A percentile compares a stretch with the other conserved stretches of the same genome.
Conservation (phyloP, 2,329 filamentous ascomycete genomes). For the Penicillium brasilianum region DNA sequence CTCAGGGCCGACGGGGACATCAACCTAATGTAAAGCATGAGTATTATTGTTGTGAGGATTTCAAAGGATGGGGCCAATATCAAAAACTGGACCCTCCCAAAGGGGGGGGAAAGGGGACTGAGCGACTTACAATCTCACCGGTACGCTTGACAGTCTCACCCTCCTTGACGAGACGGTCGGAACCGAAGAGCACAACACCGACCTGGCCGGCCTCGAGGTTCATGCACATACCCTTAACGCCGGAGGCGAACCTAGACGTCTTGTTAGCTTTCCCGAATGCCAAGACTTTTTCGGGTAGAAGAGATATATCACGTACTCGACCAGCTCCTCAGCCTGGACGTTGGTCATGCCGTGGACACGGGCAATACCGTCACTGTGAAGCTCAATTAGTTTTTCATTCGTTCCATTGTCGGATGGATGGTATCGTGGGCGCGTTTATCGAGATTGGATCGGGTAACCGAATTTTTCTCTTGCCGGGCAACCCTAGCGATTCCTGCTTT, state of each 20-base stretch:
- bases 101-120: constrained; percentile 5
- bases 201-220: constrained; percentile 99
- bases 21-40: constrained; percentile 66
- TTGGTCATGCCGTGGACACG: constrained; percentile 99
- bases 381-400: constrained; percentile 28
- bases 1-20: constrained; percentile 90
- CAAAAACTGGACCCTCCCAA: constrained; percentile 9
- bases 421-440: constrained; percentile 30
- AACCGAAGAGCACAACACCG: constrained; percentile 99
- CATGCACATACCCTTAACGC: constrained; percentile 99
- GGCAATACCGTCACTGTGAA: constrained; percentile 95
- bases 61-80: constrained; percentile 9
- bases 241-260: constrained; percentile 84
- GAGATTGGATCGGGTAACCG: constrained; percentile 34
- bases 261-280: constrained; percentile 32
- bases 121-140: constrained; percentile 86
- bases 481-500: constrained; percentile 20
- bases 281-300: constrained; percentile 18
- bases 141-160: constrained; percentile 99
- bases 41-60: constrained; percentile 10
- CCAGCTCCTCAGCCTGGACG: constrained; percentile 99
- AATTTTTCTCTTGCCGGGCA: constrained; percentile 36
- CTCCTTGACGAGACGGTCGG: constrained; percentile 99
- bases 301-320: constrained; percentile 75
- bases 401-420: constrained; percentile 15